These are phyloP conservation scores for Penicillium sp. DNA, from an alignment of 2,329 filamentous ascomycete genomes.

Conservation along the genomic window DNA sequence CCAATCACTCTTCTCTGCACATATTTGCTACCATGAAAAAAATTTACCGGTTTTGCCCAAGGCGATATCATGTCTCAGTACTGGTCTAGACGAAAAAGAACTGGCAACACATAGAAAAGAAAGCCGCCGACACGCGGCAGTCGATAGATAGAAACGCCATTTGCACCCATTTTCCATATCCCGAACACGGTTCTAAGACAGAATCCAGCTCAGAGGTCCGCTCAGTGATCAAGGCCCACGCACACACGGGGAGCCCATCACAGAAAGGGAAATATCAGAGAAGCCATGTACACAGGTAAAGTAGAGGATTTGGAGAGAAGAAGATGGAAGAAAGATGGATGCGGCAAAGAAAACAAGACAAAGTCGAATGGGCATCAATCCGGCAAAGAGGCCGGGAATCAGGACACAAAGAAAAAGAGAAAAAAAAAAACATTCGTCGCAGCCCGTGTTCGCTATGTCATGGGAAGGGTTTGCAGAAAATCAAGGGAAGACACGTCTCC, in stretches of 20 bases:
- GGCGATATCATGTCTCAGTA: slow-evolving; percentile 40
- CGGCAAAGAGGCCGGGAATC: slow-evolving; percentile 32
- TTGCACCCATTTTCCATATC: slow-evolving; percentile 51
- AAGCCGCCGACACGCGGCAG: slow-evolving; percentile 38
- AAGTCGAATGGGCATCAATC: slow-evolving; percentile 34
- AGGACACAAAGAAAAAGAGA: slow-evolving; percentile 37
- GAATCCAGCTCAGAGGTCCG: slow-evolving; percentile 44
- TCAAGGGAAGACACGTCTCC: slow-evolving; percentile 34
- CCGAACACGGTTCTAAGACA: slow-evolving; percentile 52
- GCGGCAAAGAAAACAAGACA: slow-evolving; percentile 30
- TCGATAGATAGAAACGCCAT: slow-evolving; percentile 49
- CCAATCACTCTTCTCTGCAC: neutral
- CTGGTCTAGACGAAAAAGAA: slow-evolving; percentile 37
- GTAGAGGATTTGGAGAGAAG: slow-evolving; percentile 14
- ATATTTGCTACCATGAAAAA: neutral
- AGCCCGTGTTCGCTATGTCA: slow-evolving; percentile 48
- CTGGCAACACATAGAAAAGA: slow-evolving; percentile 38
- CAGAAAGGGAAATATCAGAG: slow-evolving; percentile 44
- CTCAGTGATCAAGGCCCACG: slow-evolving; percentile 35
- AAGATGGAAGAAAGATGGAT: slow-evolving; percentile 29
- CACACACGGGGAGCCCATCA: slow-evolving; percentile 30
- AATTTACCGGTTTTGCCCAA: slow-evolving; percentile 17
- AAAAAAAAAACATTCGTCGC: slow-evolving; percentile 38
- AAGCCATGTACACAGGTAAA: slow-evolving; percentile 52
- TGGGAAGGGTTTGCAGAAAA: slow-evolving; percentile 35